phyloP scores from a whole-genome alignment of 108 stramenopile genomes.

The Conticribra weissflogii region DNA sequence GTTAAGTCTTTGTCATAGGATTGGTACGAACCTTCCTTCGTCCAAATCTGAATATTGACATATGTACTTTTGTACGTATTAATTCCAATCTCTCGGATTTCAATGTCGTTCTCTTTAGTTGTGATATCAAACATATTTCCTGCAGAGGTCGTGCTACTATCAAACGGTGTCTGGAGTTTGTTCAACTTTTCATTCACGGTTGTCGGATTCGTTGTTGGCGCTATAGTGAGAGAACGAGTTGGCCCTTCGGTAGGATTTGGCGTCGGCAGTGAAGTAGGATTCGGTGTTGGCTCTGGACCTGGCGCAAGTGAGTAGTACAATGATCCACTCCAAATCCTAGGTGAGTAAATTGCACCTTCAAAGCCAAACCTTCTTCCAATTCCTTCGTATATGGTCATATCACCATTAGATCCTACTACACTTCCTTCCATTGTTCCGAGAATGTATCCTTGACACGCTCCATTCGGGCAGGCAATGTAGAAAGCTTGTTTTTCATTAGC shows the following conservation, averaged over 20 bases:
- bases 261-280: conserved; percentile 8
- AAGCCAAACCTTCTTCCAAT: conserved; percentile 14
- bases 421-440: not conserved
- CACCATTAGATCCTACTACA: conserved; percentile 5
- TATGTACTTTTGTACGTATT: conserved; percentile 15
- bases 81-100: conserved; percentile 15
- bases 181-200: not conserved
- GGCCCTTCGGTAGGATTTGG: not conserved
- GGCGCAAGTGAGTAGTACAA: conserved; percentile 4
- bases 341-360: conserved; percentile 9
- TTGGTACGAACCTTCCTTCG: conserved; percentile 15
- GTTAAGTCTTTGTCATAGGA: conserved; percentile 15
- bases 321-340: conserved; percentile 18
- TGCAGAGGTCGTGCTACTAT: conserved; percentile 3
- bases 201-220: not conserved
- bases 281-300: not conserved
- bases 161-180: conserved; percentile 7
- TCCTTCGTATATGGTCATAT: conserved; percentile 20
- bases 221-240: too few relatives aligned
- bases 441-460: conserved; percentile 5
- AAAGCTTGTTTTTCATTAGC: conserved; percentile 7
- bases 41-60: conserved; percentile 30
- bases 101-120: conserved; percentile 9
- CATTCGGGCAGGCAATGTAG: conserved; percentile 3
- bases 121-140: conserved; percentile 39